Conservation (phyloP, 2,329 filamentous ascomycete species). For the Epicoccum sorghinum region DNA sequence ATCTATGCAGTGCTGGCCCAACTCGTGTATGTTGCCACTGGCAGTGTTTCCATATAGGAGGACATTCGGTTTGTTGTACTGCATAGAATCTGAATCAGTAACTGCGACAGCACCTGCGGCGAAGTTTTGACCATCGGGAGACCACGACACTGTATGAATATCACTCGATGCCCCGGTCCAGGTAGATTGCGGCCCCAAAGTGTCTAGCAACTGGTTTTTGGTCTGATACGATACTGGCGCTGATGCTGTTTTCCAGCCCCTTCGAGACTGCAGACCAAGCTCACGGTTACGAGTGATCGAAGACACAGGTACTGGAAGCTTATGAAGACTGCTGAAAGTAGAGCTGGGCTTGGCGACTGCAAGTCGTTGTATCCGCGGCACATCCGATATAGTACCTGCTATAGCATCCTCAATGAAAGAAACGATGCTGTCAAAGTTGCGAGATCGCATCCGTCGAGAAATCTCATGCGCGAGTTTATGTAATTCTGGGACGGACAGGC, state of each 20-base stretch:
- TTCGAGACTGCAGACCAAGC: slow-evolving; percentile 33
- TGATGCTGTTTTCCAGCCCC: slow-evolving; percentile 35
- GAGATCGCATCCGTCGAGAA: slow-evolving; percentile 20
- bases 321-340: slow-evolving; percentile 21
- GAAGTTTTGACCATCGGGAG: slow-evolving; percentile 59
- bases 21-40: slow-evolving; percentile 54
- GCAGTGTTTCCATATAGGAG: slow-evolving; percentile 59
- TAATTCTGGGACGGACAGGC: slow-evolving; percentile 31
- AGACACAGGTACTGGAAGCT: slow-evolving; percentile 24
- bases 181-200: slow-evolving; percentile 52
- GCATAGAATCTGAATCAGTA: slow-evolving; percentile 61
- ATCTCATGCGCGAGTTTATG: slow-evolving; percentile 25
- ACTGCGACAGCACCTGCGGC: slow-evolving; percentile 64
- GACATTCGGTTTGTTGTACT: slow-evolving; percentile 66
- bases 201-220: slow-evolving; percentile 43
- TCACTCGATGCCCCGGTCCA: slow-evolving; percentile 67
- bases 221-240: slow-evolving; percentile 30
- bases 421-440: slow-evolving; percentile 31
- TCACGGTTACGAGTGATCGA: slow-evolving; percentile 43
- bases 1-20: slow-evolving; percentile 59
- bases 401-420: slow-evolving; percentile 41
- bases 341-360: slow-evolving; percentile 26
- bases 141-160: slow-evolving; percentile 63
- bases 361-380: slow-evolving; percentile 35
- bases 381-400: slow-evolving; percentile 25